These are phyloP conservation scores for Ballota nigra DNA, from an alignment of 257 asterid genomes.

Conservation along the genomic window DNA sequence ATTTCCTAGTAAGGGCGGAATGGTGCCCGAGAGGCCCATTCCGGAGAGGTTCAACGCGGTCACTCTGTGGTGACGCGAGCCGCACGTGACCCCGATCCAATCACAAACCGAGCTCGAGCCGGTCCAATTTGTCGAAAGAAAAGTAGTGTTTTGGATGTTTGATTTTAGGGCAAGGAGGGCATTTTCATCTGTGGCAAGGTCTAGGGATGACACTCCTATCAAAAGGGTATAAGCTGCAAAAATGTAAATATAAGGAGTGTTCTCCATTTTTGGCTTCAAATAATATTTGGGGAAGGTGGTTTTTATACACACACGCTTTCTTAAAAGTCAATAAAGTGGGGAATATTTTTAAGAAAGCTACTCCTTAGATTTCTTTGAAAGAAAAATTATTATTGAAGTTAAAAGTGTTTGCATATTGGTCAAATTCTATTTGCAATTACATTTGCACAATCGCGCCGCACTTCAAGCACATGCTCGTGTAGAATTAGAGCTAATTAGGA, in stretches of 20 bases:
- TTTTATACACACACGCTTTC: too few relatives aligned
- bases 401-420: too few relatives aligned
- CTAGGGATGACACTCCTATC: too few relatives aligned
- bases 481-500: too few relatives aligned
- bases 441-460: too few relatives aligned
- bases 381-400: too few relatives aligned
- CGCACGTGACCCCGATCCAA: not conserved
- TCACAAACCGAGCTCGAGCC: conserved; percentile 1
- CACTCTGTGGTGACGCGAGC: conserved; percentile 16
- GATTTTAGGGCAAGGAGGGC: conserved; percentile 23
- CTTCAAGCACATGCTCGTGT: too few relatives aligned
- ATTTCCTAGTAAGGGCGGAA: conserved; percentile 17
- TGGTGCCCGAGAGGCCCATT: conserved; percentile 7
- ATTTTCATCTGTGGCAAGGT: conserved; percentile 3
- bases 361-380: too few relatives aligned
- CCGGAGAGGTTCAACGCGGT: conserved; percentile 3
- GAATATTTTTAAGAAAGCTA: too few relatives aligned
- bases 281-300: too few relatives aligned
- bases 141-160: not conserved
- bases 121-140: conserved; percentile 14
- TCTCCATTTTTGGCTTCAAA: not conserved
- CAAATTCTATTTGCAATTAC: too few relatives aligned
- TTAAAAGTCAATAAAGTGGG: too few relatives aligned
- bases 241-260: not conserved
- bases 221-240: not conserved